Conservation (phyloP, 2,329 filamentous ascomycete species). For the Colletotrichum lentis region DNA sequence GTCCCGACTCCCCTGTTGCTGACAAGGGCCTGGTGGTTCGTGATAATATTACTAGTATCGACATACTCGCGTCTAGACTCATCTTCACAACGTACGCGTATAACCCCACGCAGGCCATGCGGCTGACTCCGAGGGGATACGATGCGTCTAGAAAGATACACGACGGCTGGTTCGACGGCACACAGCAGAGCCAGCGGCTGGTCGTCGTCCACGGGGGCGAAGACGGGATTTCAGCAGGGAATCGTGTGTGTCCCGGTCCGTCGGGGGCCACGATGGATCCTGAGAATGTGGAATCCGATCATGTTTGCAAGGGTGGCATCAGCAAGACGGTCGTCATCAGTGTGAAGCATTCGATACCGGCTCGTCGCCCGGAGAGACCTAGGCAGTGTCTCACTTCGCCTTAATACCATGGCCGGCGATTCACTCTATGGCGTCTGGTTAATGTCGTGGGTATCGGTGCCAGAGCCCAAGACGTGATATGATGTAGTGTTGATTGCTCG, state of each 20-base stretch:
- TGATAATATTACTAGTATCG: too few species aligned
- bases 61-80: constrained; percentile 48
- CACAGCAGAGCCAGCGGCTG: not conserved
- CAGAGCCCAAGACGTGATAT: too few species aligned
- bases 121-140: not conserved
- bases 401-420: not conserved
- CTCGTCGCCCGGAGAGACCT: not conserved
- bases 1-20: not conserved
- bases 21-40: not conserved
- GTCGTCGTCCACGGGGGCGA: constrained; percentile 13
- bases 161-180: not conserved
- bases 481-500: too few species aligned
- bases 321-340: constrained; percentile 28
- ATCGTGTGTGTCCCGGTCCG: not conserved
- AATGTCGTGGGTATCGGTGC: not conserved
- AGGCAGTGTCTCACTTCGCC: not conserved
- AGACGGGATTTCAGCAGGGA: not conserved
- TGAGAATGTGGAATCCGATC: not conserved
- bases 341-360: constrained; percentile 17
- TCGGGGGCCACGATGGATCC: not conserved
- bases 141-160: constrained; percentile 1
- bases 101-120: not conserved
- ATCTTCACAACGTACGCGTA: constrained; percentile 39
- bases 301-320: constrained; percentile 10
- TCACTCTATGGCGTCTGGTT: not conserved